A percentile compares a stretch with the other conserved stretches of the same genome.
These are phyloP conservation scores for Acacia pycnantha DNA, from an alignment of 331 rosid genomes.

Conservation along the genomic window DNA sequence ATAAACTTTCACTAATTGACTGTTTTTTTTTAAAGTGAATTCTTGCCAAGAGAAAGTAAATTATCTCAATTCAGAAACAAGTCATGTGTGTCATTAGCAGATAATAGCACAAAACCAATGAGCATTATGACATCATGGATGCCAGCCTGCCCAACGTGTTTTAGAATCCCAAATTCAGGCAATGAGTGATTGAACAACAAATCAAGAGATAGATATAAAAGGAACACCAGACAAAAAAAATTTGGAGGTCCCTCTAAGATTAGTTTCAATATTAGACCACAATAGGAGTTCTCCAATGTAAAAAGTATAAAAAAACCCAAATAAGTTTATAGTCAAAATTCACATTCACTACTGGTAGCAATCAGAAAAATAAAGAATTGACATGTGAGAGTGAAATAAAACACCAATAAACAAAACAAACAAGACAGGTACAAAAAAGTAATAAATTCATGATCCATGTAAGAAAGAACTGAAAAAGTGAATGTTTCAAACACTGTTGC, in stretches of 20 bases:
- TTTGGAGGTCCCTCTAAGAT: slow-evolving; percentile 9
- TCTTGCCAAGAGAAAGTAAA: neutral
- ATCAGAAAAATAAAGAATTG: neutral
- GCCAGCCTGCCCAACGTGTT: neutral
- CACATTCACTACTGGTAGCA: slow-evolving; percentile 10
- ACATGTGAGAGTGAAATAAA: neutral
- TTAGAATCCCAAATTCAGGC: neutral
- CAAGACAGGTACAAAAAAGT: slow-evolving; percentile 23
- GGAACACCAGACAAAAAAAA: neutral
- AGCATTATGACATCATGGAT: neutral
- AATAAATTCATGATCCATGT: slow-evolving; percentile 18
- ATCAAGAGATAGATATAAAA: neutral
- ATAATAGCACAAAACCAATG: neutral
- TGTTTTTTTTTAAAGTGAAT: neutral
- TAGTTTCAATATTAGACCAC: slow-evolving; percentile 34
- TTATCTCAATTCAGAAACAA: neutral
- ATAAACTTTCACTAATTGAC: too few relatives aligned
- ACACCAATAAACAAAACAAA: slow-evolving; percentile 31
- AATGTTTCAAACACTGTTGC: slow-evolving; percentile 31
- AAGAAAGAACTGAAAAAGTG: slow-evolving; percentile 35
- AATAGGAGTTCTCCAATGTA: slow-evolving; percentile 35
- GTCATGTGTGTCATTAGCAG: neutral
- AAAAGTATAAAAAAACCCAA: slow-evolving; percentile 35
- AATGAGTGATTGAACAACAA: slow-evolving; percentile 25
- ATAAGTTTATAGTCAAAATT: slow-evolving; percentile 19